Evolutionary conservation across 805 yeast species (phyloP).

Genomic region (Helenozyma baotianmanensis): DNA sequence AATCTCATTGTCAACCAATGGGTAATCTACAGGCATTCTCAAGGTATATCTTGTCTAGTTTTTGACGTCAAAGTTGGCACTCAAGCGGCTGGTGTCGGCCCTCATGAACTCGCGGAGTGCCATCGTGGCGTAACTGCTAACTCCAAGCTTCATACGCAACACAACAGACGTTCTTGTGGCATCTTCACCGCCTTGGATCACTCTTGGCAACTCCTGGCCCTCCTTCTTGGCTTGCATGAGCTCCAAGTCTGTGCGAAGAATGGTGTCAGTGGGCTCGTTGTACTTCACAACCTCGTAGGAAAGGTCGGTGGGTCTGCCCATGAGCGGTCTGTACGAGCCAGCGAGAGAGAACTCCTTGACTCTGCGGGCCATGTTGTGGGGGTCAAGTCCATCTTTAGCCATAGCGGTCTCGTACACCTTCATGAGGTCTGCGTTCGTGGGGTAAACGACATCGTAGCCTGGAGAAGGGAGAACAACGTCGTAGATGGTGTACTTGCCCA

Average conservation of each 20-base stretch:
- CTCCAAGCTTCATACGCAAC: slow-evolving; percentile 70
- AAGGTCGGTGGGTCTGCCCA: slow-evolving; percentile 61
- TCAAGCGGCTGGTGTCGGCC: slow-evolving; percentile 37
- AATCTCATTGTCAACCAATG: too few relatives aligned
- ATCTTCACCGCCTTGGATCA: slow-evolving; percentile 22
- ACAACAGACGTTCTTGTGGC: slow-evolving; percentile 59
- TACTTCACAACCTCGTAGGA: slow-evolving; percentile 64
- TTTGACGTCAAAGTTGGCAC: slow-evolving; percentile 4
- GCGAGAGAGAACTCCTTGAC: slow-evolving; percentile 86
- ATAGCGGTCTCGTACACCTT: slow-evolving; percentile 65
- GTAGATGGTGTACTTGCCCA: slow-evolving; percentile 57
- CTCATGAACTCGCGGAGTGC: slow-evolving; percentile 88
- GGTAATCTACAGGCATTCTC: too few relatives aligned
- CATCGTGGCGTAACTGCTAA: slow-evolving; percentile 96
- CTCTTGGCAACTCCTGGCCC: slow-evolving; percentile 21
- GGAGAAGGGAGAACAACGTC: slow-evolving; percentile 96
- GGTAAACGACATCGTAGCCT: slow-evolving; percentile 88
- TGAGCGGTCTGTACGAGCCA: slow-evolving; percentile 78
- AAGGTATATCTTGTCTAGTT: too few relatives aligned
- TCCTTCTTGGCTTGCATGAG: slow-evolving; percentile 30
- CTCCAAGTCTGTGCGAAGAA: slow-evolving; percentile 73
- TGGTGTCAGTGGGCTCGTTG: slow-evolving; percentile 57
- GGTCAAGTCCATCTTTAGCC: slow-evolving; percentile 80
- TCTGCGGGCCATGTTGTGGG: slow-evolving; percentile 76
- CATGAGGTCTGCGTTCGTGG: slow-evolving; percentile 57